Evolutionary conservation across 306 rosid genomes (phyloP), one percentile per base, ranked within the genome.

Genomic region (Quercus rubra): DNA sequence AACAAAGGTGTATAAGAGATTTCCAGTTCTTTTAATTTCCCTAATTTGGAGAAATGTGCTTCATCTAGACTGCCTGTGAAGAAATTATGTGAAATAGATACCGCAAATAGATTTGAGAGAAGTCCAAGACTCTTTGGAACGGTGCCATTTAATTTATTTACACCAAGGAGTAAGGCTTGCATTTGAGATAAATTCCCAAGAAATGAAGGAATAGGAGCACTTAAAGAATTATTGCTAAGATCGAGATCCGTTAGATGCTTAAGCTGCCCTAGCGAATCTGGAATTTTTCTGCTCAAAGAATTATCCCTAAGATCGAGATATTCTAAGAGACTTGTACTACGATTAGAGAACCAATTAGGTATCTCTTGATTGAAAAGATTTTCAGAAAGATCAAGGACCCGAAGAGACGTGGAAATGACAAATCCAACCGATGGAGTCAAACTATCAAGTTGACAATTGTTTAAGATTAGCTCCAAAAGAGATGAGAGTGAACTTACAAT

Each of bases 381-480:
- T 21, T 62, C 1, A 5, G 69, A 7, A 62, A 62, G 69, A 62
- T 21, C 3, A 62, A 62, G 69, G 31, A 62, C 69, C 0, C 27
- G 35, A 9, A 62, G 69, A 62, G 35, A n/a, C 3, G 19, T n/a
- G 31, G 13, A 62, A 27, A 25, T 62, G 27, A 20, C 1, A n/a
- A 43, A 43, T 43, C 5, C 46, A 23, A 63, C 1, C 10, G 52
- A n/a, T 15, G 43, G 59, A 10, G 9, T 5, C 27, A 20, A 31
- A 33, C 3, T 2, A 13, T 23, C 1, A 1, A 75, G 25, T 0
- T 0, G 11, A 62, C 75, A 70, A 0, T 0, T 0, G 38, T 0
- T 1, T 46, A 83, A 83, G 43, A 28, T 14, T 49, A 79, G 14
- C 6, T 78, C 57, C 3, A 0, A 4, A 25, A 83, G 62, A 70